These are phyloP conservation scores for Tylopilus sp. DNA, from an alignment of 1,284 basidiomycete genomes.

Conservation along the genomic window DNA sequence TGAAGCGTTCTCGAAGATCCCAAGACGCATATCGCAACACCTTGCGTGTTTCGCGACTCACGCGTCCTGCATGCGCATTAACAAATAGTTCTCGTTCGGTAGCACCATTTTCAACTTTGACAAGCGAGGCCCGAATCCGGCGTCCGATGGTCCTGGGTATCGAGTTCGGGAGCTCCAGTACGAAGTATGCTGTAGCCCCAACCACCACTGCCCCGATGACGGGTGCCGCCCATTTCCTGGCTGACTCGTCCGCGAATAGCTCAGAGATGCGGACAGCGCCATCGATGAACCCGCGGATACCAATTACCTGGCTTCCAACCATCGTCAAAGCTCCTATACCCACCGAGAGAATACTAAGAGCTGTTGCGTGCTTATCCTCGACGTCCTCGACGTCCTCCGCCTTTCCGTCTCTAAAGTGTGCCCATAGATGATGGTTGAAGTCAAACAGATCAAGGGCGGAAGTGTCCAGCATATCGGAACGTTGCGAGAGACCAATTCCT, in stretches of 20 bases:
- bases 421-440: constrained; percentile 72
- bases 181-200: constrained; percentile 78
- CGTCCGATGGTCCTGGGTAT: constrained; percentile 92
- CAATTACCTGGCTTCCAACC: constrained; percentile 78
- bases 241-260: constrained; percentile 77
- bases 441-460: constrained; percentile 87
- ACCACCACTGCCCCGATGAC: constrained; percentile 74
- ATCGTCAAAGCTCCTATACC: constrained; percentile 87
- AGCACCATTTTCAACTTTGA: constrained; percentile 38
- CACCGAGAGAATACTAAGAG: constrained; percentile 71
- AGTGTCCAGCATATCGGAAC: constrained; percentile 67
- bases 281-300: constrained; percentile 75
- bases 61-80: constrained; percentile 67
- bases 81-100: constrained; percentile 55
- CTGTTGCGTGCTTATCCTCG: constrained; percentile 56
- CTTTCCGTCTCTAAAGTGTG: constrained; percentile 56
- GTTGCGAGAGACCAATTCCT: constrained; percentile 70
- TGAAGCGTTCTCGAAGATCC: constrained; percentile 87
- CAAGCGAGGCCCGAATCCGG: constrained; percentile 61
- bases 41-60: constrained; percentile 88
- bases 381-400: constrained; percentile 37
- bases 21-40: constrained; percentile 90
- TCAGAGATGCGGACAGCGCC: constrained; percentile 72
- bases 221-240: constrained; percentile 87
- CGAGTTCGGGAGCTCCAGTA: constrained; percentile 85